Base-by-base conservation (phyloP, 371 early-diverging fungal genomes). In the Coemansia sp. region DNA sequence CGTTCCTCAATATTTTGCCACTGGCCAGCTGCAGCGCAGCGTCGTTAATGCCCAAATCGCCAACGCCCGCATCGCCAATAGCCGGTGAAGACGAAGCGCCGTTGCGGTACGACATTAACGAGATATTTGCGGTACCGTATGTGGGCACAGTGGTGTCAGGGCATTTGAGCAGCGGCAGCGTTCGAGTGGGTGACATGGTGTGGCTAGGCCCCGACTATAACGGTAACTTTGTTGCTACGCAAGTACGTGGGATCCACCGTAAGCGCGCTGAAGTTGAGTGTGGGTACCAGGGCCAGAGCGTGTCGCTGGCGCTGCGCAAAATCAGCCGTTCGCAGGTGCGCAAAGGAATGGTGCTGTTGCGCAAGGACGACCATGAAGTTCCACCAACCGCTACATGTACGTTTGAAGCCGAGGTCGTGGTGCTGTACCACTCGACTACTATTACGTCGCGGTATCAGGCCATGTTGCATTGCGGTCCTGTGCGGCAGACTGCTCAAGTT, bases 381-480 rank as follows among this genome's bases (percentile, higher is more conserved):
- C 68, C 67, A 21, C 88, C 90, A 13, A 80, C 82, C n/a, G 91
- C 90, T 0, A 86, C 87, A 13, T 80, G 82, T 22, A 69, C 65
- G 64, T 95, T 94, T 72, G 95, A 95, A 72, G 95, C 96, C 29
- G 96, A 95, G 80, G 84, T 94, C 10, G 79, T 92, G 48, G 88
- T 95, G 0, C 81, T 95, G 39, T 94, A 92, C 76, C 95, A 95
- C 75, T 89, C 90, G 22, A 94, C 96, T 0, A 95, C 95, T 3
- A 95, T 95, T 55, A 86, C 87, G 37, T 81, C 84, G 54, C 88
- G 88, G 63, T 95, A 95, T 77, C 96, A 95, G 78, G 94, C 96
- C 3, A 95, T 95, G 94, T 79, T 95, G 42, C 95, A 95, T 71
- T 93, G 92, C 64, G 93, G 95, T 0, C 85, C 91, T 16, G 92